Evolutionary conservation across 202 grass and related monocot genomes (phyloP), one percentile per base, ranked within the genome.

Genomic region (Sporobolus alterniflorus): DNA sequence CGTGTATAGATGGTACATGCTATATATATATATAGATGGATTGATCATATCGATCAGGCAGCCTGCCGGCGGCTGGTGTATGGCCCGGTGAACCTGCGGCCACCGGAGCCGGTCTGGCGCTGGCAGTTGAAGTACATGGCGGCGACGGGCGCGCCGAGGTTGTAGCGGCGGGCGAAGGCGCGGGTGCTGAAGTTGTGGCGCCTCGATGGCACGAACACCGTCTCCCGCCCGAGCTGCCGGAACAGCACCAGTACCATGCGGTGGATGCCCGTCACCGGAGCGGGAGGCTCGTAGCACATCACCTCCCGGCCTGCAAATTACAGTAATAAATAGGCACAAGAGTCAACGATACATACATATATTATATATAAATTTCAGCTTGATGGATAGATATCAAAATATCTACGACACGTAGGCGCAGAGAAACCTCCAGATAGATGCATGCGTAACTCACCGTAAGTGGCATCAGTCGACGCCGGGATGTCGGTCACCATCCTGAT

Each of bases 401-500:
- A 39, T 39, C 36, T 8, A 39, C 36, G 36, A 39, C 36, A 39
- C 36, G 36, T 39, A n/a, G n/a, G n/a, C n/a, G n/a, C n/a, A n/a
- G n/a, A n/a, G n/a, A n/a, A n/a, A n/a, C n/a, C n/a, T 39, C 6
- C 8, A 39, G 36, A 4, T 39, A 39, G 36, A 8, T 39, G 36
- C 1, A 39, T n/a, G 36, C 36, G 36, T 39, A n/a, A 11, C 88
- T 86, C 43, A 98, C 95, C 90, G 79, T 83, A 91, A 22, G 50
- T 82, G 30, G 81, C 49, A 79, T 95, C 84, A 3, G 90, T 98
- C 33, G 95, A 93, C 18, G 84, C 92, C 29, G 95, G 95, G 71
- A 98, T 98, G 67, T 98, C 95, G n/a, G 95, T 98, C 1, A 98
- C 90, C 90, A 93, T 81, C 95, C 95, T 91, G n/a, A n/a, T n/a